Evolutionary conservation across 495 filamentous ascomycete species (phyloP).

Genomic region (Tuber umbilicatum): DNA sequence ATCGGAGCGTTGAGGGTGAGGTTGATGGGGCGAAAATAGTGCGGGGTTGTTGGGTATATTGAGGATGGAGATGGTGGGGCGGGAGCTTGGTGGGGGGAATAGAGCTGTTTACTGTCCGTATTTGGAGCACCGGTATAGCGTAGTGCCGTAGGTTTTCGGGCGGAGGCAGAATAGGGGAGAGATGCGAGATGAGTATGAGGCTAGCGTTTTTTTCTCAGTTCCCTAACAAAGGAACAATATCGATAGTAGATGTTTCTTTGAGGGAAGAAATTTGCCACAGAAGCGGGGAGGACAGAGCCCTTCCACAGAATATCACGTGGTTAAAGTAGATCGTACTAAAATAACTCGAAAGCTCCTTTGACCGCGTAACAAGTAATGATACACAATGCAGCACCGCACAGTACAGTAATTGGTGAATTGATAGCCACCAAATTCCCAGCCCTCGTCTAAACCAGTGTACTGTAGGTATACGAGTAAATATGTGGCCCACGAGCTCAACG

Average conservation of each 20-base stretch:
- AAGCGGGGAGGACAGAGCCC: conserved; percentile 1
- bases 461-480: too few species aligned
- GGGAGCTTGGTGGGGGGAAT: background rate
- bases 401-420: background rate
- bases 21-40: conserved; percentile 26
- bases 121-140: background rate
- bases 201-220: background rate
- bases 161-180: background rate
- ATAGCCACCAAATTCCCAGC: background rate
- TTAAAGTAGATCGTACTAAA: background rate
- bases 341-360: background rate
- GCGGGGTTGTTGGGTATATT: conserved; percentile 24
- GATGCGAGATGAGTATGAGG: background rate
- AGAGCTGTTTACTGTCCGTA: background rate
- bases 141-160: background rate
- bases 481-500: background rate
- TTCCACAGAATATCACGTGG: background rate
- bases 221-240: background rate
- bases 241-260: background rate
- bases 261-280: background rate
- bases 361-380: background rate
- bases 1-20: conserved; percentile 32
- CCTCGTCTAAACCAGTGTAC: background rate
- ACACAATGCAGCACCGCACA: too few species aligned
- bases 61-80: background rate